Base-by-base conservation (phyloP, 805 yeast species). In the Phaffomyces thermotolerans region DNA sequence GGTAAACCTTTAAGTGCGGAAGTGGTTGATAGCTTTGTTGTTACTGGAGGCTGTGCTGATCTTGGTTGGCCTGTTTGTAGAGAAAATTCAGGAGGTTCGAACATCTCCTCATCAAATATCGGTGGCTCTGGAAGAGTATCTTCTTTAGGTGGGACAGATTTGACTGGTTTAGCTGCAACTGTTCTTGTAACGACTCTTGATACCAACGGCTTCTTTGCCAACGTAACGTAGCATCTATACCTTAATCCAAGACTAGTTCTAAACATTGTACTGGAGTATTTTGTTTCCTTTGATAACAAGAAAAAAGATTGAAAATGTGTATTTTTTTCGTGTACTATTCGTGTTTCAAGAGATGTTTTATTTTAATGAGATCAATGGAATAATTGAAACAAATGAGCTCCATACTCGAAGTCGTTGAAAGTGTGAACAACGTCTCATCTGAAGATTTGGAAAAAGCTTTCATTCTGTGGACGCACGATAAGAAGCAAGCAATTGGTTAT, bases 371-470 rank as follows among this genome's bases (percentile, higher is more conserved):
- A 20, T 12, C 36, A 34, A 34, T 34, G 20, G 9, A 6, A 34
- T 13, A 17, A 17, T 18, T 12, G 18, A n/a, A 30, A 10, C 22
- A n/a, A n/a, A 22, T 42, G 37, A 29, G n/a, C n/a, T 15, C 20
- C 3, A 22, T 34, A 14, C 39, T 42, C 4, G 24, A 34, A 5
- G 38, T 49, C 5, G 49, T 52, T 20, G 60, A 56, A 22, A 41
- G 52, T 2, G 51, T 52, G 13, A 51, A 56, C 20, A 60, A 55
- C 35, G 63, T 62, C 36, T 46, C 56, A 41, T 51, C 48, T 37
- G 23, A 38, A 9, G 25, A 36, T 3, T 40, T 47, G 1, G 5
- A 17, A 1, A 34, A 29, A 1, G 33, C 41, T 5, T 54, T 31
- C 17, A 42, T 32, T 4, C 45, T 56, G 18, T 20, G 36, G 14